Conservation (phyloP, 495 filamentous ascomycete species). For the Hypoxylon fragiforme region DNA sequence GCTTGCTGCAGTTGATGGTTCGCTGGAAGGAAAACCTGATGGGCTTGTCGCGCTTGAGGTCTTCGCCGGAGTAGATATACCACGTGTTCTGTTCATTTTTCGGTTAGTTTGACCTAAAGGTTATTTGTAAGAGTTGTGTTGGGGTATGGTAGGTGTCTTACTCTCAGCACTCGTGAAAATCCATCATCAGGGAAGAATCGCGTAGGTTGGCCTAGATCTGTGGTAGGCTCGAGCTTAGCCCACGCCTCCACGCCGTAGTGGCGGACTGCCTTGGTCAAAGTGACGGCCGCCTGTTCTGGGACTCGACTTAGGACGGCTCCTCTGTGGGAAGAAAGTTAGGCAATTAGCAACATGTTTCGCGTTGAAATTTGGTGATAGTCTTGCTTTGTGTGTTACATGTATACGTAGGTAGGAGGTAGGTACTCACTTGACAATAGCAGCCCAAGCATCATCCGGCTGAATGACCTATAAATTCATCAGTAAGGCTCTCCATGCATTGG, state of each 20-base stretch:
- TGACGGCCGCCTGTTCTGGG: slow-evolving; percentile 4
- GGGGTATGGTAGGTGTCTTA: slow-evolving; percentile 14
- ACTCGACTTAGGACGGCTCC: not conserved
- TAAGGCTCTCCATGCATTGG: slow-evolving; percentile 21
- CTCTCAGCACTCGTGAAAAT: slow-evolving; percentile 1
- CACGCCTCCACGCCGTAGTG: slow-evolving; percentile 48
- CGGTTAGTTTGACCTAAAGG: not conserved
- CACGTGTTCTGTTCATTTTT: slow-evolving; percentile 36
- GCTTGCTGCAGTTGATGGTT: slow-evolving; percentile 13
- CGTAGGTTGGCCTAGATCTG: slow-evolving; percentile 23
- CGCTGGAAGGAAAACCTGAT: slow-evolving; percentile 47
- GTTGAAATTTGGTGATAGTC: not conserved
- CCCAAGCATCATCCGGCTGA: slow-evolving; percentile 34
- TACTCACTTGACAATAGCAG: slow-evolving; percentile 24
- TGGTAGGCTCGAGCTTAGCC: slow-evolving; percentile 7
- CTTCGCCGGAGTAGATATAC: slow-evolving; percentile 49
- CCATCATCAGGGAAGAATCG: not conserved
- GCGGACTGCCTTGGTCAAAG: slow-evolving; percentile 37
- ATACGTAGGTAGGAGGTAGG: too few species aligned
- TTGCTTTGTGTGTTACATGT: not conserved
- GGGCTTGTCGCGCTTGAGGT: slow-evolving; percentile 38
- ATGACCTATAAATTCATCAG: slow-evolving; percentile 35
- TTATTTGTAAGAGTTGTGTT: not conserved
- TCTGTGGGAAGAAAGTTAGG: too few species aligned
- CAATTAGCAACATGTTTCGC: too few species aligned